Conservation (phyloP, 1,284 basidiomycete genomes). For the Ceraceosorus guamensis region DNA sequence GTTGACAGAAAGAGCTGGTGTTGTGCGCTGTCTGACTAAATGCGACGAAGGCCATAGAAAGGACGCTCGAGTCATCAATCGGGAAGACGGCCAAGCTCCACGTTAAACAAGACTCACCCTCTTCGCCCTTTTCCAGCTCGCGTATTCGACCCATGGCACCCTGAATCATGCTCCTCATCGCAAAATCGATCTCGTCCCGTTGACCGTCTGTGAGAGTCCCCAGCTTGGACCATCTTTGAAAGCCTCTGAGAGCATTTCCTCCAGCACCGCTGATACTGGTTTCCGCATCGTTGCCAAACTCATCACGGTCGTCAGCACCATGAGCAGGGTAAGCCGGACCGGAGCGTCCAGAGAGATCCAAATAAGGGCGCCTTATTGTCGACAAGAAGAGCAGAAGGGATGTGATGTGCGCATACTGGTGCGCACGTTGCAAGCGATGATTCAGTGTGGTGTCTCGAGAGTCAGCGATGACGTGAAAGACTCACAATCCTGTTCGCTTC, state of each 20-base stretch:
- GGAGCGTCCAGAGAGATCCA: neutral
- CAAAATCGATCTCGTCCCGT: slow-evolving; percentile 81
- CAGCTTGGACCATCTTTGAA: slow-evolving; percentile 1
- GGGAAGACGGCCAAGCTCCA: neutral
- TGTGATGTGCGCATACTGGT: neutral
- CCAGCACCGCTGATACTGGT: neutral
- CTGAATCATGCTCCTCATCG: slow-evolving; percentile 71
- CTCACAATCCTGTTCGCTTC: slow-evolving; percentile 8
- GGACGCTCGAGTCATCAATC: slow-evolving; percentile 1
- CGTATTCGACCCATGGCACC: slow-evolving; percentile 74
- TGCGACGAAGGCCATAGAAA: neutral
- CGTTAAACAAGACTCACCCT: slow-evolving; percentile 56
- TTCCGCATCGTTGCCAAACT: too few species aligned
- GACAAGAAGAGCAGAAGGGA: neutral
- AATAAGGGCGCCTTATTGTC: neutral
- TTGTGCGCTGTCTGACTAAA: slow-evolving; percentile 22
- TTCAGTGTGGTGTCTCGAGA: neutral
- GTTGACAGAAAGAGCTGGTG: slow-evolving; percentile 6
- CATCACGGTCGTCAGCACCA: neutral
- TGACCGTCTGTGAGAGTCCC: slow-evolving; percentile 72
- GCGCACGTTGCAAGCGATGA: neutral
- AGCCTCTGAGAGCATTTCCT: neutral
- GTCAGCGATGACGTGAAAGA: neutral
- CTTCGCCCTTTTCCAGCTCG: slow-evolving; percentile 75
- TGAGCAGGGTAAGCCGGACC: neutral